Evolutionary conservation across 1,139 yeast genomes (phyloP).

Genomic region (Schwanniomyces etchellsii): DNA sequence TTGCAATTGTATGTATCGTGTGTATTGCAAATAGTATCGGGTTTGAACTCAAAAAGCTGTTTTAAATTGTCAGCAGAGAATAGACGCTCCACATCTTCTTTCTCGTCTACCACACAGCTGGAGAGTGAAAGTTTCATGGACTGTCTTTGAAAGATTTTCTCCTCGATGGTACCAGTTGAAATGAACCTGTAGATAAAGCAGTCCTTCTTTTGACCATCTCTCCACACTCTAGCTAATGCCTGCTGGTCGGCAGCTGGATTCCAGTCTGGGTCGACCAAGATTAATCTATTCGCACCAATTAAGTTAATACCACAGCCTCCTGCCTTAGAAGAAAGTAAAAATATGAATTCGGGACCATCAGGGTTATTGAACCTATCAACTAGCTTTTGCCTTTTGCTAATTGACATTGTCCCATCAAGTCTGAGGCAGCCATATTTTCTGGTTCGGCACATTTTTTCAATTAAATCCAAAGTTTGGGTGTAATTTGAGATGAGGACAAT

Average conservation of each 20-base stretch:
- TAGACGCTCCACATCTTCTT: constrained; percentile 88
- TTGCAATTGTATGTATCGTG: constrained; percentile 90
- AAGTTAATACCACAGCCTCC: constrained; percentile 99
- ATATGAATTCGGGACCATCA: constrained; percentile 80
- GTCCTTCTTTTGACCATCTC: constrained; percentile 97
- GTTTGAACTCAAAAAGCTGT: constrained; percentile 68
- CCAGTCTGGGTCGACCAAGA: constrained; percentile 96
- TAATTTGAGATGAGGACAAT: constrained; percentile 84
- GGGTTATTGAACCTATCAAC: constrained; percentile 93
- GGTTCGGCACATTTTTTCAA: constrained; percentile 77
- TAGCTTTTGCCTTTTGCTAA: constrained; percentile 86
- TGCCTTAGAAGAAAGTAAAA: constrained; percentile 88
- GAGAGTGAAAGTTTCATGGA: constrained; percentile 92
- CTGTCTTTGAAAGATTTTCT: constrained; percentile 92
- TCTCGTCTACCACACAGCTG: constrained; percentile 95
- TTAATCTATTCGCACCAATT: constrained; percentile 90
- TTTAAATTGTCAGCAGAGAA: constrained; percentile 78
- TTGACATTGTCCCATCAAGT: constrained; percentile 88
- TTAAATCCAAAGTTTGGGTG: constrained; percentile 83
- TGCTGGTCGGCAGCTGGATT: constrained; percentile 99
- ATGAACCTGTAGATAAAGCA: constrained; percentile 93
- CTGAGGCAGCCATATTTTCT: constrained; percentile 75
- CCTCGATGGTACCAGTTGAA: constrained; percentile 93
- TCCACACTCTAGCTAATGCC: constrained; percentile 97
- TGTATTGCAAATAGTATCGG: constrained; percentile 75